Conservation (phyloP, 192 early-diverging fungal species). For the Backusella sp. region DNA sequence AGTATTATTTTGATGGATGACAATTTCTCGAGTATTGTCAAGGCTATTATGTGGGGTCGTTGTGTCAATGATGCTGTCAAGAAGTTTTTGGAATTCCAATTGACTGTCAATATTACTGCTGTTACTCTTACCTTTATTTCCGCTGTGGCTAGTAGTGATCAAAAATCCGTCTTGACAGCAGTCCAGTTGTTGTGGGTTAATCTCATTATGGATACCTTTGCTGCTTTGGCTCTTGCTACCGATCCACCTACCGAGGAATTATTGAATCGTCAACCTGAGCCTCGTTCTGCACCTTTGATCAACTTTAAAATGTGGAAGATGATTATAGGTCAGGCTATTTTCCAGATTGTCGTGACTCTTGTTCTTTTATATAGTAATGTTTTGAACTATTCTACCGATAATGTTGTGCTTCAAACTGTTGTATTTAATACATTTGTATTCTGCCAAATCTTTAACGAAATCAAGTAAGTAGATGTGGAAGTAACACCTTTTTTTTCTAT, state of each 20-base stretch:
- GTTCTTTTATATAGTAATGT: slow-evolving; percentile 66
- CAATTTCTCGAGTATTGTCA: slow-evolving; percentile 96
- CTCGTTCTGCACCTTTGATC: slow-evolving; percentile 77
- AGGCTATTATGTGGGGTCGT: slow-evolving; percentile 96
- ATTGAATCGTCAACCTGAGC: slow-evolving; percentile 84
- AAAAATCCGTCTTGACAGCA: slow-evolving; percentile 85
- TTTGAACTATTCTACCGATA: slow-evolving; percentile 42
- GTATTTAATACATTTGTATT: slow-evolving; percentile 94
- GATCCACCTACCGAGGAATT: slow-evolving; percentile 84
- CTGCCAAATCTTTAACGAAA: slow-evolving; percentile 86
- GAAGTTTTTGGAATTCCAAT: slow-evolving; percentile 98
- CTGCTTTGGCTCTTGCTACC: slow-evolving; percentile 94
- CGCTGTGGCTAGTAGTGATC: slow-evolving; percentile 56
- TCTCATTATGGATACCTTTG: slow-evolving; percentile 99
- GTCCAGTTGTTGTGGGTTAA: slow-evolving; percentile 99
- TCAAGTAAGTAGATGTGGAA: slow-evolving; percentile 53
- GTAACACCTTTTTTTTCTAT: background rate
- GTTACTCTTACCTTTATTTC: slow-evolving; percentile 79
- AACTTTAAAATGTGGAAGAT: slow-evolving; percentile 92
- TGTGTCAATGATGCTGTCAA: slow-evolving; percentile 94
- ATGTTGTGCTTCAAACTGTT: slow-evolving; percentile 60
- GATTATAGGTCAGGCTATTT: slow-evolving; percentile 87
- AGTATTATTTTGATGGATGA: slow-evolving; percentile 97
- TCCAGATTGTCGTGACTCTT: slow-evolving; percentile 85
- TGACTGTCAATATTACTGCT: slow-evolving; percentile 96